Percentiles rank a stretch among this genome's conserved stretches.
phyloP scores from a whole-genome alignment of 805 yeast species.

The Pichia paraexigua region DNA sequence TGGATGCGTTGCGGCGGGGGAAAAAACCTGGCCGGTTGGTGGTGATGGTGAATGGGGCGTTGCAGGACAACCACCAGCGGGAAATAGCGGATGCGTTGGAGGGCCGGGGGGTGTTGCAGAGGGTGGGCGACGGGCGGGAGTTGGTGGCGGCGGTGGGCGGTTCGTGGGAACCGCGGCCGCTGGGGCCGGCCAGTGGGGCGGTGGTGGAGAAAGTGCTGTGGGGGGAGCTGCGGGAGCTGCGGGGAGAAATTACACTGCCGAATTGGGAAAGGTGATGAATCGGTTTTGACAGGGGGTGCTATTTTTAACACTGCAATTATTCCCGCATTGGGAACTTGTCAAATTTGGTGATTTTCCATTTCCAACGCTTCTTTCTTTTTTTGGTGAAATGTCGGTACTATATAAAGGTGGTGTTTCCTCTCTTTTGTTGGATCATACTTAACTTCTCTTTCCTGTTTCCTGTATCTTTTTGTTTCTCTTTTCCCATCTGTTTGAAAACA shows the following conservation, averaged over 20 bases:
- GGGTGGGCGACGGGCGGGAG: neutral
- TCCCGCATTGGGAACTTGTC: neutral
- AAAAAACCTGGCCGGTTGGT: conserved; percentile 41
- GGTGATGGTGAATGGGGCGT: conserved; percentile 58
- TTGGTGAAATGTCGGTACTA: neutral
- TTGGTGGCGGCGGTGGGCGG: neutral
- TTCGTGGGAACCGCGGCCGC: neutral
- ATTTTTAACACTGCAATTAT: neutral
- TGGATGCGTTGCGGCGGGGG: conserved; percentile 55
- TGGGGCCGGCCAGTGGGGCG: neutral
- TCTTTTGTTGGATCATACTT: no score
- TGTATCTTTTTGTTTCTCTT: neutral
- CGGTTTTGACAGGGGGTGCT: neutral
- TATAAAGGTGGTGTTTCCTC: neutral
- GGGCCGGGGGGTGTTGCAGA: conserved; percentile 23
- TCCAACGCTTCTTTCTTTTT: neutral
- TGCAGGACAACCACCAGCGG: conserved; percentile 85
- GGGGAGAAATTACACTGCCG: neutral
- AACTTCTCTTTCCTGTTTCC: neutral
- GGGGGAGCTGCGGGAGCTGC: no score
- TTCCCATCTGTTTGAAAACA: neutral
- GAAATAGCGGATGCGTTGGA: conserved; percentile 63
- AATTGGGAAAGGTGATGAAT: neutral
- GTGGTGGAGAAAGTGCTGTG: neutral
- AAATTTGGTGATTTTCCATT: neutral